Conservation (phyloP, 352 stramenopile genomes). For the Pythium myriotylum region DNA sequence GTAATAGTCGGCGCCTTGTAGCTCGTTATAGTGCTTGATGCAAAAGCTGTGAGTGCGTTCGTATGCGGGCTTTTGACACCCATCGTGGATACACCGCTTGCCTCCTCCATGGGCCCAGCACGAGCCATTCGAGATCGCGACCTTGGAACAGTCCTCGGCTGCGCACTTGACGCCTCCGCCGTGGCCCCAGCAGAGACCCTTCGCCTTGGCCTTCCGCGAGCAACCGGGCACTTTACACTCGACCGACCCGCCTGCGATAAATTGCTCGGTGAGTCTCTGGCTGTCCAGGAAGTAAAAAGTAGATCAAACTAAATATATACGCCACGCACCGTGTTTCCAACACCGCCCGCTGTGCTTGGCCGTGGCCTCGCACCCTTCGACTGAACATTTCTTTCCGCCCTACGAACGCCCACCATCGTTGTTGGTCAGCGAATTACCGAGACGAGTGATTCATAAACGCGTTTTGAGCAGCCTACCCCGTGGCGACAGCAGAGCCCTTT, state of each 20-base stretch:
- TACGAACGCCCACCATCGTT: background rate
- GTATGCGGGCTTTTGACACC: slow-evolving; percentile 35
- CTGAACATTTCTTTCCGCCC: slow-evolving; percentile 49
- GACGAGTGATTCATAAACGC: background rate
- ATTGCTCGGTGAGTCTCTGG: background rate
- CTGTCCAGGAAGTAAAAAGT: no score
- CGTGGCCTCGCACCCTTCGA: slow-evolving; percentile 36
- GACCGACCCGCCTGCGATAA: slow-evolving; percentile 19
- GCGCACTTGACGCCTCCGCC: slow-evolving; percentile 30
- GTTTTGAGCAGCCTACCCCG: slow-evolving; percentile 26
- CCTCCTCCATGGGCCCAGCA: background rate
- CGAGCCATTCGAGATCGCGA: slow-evolving; percentile 24
- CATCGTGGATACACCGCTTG: slow-evolving; percentile 29
- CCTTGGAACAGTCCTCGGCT: slow-evolving; percentile 15
- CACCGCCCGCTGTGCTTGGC: slow-evolving; percentile 45
- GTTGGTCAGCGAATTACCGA: background rate
- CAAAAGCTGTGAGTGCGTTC: slow-evolving; percentile 24
- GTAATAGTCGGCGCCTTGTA: slow-evolving; percentile 21
- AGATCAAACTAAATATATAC: no score
- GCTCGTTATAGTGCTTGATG: slow-evolving; percentile 22
- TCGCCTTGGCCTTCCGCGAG: slow-evolving; percentile 18
- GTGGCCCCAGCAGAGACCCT: slow-evolving; percentile 26
- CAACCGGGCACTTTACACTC: slow-evolving; percentile 26
- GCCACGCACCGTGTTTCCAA: slow-evolving; percentile 45
- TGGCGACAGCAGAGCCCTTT: slow-evolving; percentile 45